A percentile compares a stretch with the other conserved stretches of the same genome.
Conservation (phyloP, 805 yeast genomes). For the Candida berthetii region DNA sequence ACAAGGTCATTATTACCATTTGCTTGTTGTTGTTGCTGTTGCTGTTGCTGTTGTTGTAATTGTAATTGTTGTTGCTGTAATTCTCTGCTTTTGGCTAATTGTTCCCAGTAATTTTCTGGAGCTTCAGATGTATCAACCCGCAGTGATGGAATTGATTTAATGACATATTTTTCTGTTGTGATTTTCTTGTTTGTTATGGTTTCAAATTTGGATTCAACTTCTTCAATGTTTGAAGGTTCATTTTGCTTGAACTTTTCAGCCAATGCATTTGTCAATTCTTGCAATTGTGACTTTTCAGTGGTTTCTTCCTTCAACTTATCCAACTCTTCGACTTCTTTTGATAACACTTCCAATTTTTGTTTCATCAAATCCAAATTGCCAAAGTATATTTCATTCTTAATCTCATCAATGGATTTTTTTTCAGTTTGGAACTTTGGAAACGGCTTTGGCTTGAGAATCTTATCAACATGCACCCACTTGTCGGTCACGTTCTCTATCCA, state of each 20-base stretch:
- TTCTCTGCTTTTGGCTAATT: slow-evolving; percentile 2
- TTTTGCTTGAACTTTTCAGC: slow-evolving; percentile 2
- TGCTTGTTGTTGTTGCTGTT: neutral
- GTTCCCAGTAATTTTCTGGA: slow-evolving; percentile 19
- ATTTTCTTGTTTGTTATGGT: slow-evolving; percentile 4
- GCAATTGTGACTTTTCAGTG: slow-evolving; percentile 4
- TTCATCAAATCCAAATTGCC: slow-evolving; percentile 17
- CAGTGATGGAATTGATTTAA: slow-evolving; percentile 8
- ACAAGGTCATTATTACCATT: neutral
- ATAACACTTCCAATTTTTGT: slow-evolving; percentile 10
- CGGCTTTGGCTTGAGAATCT: slow-evolving; percentile 34
- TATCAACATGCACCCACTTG: slow-evolving; percentile 38
- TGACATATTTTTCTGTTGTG: slow-evolving; percentile 1
- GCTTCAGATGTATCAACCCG: slow-evolving; percentile 14
- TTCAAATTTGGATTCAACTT: slow-evolving; percentile 4
- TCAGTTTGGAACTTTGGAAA: slow-evolving; percentile 13
- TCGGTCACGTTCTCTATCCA: slow-evolving; percentile 40
- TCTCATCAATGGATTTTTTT: slow-evolving; percentile 8
- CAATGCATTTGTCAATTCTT: slow-evolving; percentile 5
- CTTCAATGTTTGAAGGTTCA: slow-evolving; percentile 1
- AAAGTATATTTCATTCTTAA: slow-evolving; percentile 17
- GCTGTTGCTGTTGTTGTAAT: neutral
- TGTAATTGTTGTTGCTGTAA: neutral
- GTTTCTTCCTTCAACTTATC: slow-evolving; percentile 4
- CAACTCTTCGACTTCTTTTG: slow-evolving; percentile 14